Percentiles rank a stretch among this genome's conserved stretches.
Evolutionary conservation across 2,329 filamentous ascomycete species (phyloP).

Genomic region (Hymenotorrendiella dingleyae): DNA sequence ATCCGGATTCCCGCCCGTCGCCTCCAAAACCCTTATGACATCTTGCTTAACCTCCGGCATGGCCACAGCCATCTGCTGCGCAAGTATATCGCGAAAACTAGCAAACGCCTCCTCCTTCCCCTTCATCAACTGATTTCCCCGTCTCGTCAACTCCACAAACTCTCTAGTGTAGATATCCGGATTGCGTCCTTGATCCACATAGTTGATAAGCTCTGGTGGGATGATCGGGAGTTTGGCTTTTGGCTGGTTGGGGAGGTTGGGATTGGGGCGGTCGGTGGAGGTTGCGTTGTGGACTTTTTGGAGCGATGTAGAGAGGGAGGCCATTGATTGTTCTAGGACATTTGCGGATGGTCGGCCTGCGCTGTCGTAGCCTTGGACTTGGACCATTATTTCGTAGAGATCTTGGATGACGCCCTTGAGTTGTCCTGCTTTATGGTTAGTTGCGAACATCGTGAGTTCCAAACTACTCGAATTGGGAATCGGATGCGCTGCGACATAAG

Average conservation of each 20-base stretch:
- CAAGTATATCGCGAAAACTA: conserved; percentile 56
- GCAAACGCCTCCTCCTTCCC: conserved; percentile 59
- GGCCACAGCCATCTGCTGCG: conserved; percentile 31
- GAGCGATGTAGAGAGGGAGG: conserved; percentile 33
- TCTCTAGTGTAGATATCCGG: conserved; percentile 70
- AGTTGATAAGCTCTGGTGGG: conserved; percentile 58
- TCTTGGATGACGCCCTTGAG: conserved; percentile 59
- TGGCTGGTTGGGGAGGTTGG: conserved; percentile 32
- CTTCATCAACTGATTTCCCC: conserved; percentile 60
- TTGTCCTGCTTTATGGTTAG: conserved; percentile 37
- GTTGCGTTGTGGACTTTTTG: conserved; percentile 35
- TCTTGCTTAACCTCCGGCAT: conserved; percentile 29
- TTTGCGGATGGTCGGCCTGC: conserved; percentile 43
- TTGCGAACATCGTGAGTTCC: too few species aligned
- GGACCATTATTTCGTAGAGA: conserved; percentile 58
- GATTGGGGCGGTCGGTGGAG: conserved; percentile 14
- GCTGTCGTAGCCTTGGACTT: conserved; percentile 55
- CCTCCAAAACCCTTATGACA: conserved; percentile 23
- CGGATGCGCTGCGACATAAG: not conserved
- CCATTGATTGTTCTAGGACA: conserved; percentile 50
- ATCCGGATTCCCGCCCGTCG: conserved; percentile 18
- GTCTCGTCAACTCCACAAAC: conserved; percentile 63
- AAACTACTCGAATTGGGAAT: too few species aligned
- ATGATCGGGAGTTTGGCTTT: conserved; percentile 41
- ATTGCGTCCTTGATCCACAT: conserved; percentile 66